Base-by-base conservation (phyloP, 371 early-diverging fungal species). In the Syncephalastrum sp. region DNA sequence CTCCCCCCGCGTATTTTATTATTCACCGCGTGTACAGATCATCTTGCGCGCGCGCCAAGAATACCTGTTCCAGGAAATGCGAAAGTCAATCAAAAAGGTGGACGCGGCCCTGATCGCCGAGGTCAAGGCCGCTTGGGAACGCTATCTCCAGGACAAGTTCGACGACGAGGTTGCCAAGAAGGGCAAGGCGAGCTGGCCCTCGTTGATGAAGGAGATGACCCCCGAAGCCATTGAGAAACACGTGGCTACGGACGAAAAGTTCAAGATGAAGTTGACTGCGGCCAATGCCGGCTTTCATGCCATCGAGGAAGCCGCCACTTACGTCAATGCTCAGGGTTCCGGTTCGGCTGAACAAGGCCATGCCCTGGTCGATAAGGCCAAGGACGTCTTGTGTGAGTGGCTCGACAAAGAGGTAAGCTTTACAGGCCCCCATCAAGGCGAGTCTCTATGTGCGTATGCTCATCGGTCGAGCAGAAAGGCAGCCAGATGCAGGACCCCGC, bases 11-110 rank as follows among this genome's bases (percentile, higher is more conserved):
- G 2, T 21, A 21, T 42, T 5, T 14, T n/a, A 21, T 43, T 53
- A 21, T 19, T 24, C 5, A 13, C 5, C 19, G 19, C 42, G 8
- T 21, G 16, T 29, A 44, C 51, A 53, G 91, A 97, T 98, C 67
- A 98, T 98, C 64, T 63, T 93, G 55, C 85, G 91, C 41, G 95
- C 97, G 38, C 88, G 98, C 27, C 93, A 95, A 56, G 87, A 87
- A 60, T 79, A 91, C 68, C 77, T 98, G 47, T 90, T 93, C 65
- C 74, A 83, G 23, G 65, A 86, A 53, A 83, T 82, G 59, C 80
- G 79, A 50, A 60, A 67, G 6, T 67, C 75, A n/a, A 77, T 65
- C 14, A 54, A 56, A 12, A 65, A 64, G 29, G 56, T 82, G 27
- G 63, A 66, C 17, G 50, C 50, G 23, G 72, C 72, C 14, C 56